Conservation (phyloP, 1,284 basidiomycete genomes). For the Blastosporella zonata region DNA sequence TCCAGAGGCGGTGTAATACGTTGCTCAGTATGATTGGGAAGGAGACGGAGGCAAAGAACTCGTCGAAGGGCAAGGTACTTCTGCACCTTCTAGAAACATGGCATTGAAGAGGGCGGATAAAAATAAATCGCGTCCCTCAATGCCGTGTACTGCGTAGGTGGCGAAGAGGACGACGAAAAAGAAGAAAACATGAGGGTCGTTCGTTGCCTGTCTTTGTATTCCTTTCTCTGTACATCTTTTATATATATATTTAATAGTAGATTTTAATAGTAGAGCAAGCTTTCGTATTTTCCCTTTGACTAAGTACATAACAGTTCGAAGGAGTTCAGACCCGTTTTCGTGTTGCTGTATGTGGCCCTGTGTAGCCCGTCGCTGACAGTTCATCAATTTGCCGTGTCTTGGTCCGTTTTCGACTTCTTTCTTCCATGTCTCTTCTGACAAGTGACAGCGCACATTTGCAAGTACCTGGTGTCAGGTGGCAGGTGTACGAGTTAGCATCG, state of each 20-base stretch:
- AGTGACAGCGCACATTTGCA: too few relatives aligned
- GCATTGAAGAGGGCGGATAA: conserved; percentile 60
- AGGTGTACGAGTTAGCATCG: too few relatives aligned
- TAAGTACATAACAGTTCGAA: too few relatives aligned
- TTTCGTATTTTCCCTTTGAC: not conserved
- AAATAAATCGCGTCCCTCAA: conserved; percentile 56
- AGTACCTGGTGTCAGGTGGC: too few relatives aligned
- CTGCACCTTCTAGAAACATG: conserved; percentile 50
- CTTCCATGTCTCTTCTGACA: too few relatives aligned
- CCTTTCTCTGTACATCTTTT: not conserved
- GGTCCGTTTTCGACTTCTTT: too few relatives aligned
- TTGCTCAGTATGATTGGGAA: conserved; percentile 90
- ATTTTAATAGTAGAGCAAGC: not conserved
- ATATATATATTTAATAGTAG: not conserved
- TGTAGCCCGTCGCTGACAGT: too few relatives aligned
- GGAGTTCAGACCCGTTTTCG: too few relatives aligned
- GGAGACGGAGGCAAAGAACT: conserved; percentile 67
- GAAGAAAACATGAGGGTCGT: conserved; percentile 39
- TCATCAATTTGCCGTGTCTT: too few relatives aligned
- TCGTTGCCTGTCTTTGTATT: not conserved
- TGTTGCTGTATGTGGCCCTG: too few relatives aligned
- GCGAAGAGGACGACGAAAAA: conserved; percentile 53
- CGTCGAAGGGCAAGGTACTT: conserved; percentile 63
- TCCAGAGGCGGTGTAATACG: conserved; percentile 88
- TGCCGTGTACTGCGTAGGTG: conserved; percentile 41